phyloP scores from a whole-genome alignment of 202 grass and related monocot species.

The Dendrocalamus latiflorus region DNA sequence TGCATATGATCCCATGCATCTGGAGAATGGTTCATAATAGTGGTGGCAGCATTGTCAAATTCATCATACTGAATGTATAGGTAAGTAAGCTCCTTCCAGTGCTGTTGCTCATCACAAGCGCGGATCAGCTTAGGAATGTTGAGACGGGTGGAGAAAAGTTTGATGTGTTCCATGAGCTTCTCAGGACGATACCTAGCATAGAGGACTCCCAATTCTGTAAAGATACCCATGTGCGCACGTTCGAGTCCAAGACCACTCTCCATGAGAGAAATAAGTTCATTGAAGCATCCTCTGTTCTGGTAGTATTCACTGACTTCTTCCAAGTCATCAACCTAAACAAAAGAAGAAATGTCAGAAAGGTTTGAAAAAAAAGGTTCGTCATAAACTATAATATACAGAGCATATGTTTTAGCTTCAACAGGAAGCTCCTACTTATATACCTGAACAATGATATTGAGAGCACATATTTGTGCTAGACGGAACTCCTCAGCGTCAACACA shows the following conservation, averaged over 20 bases:
- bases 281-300: conserved; percentile 90
- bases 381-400: background rate
- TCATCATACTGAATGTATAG: conserved; percentile 87
- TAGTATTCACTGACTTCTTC: conserved; percentile 96
- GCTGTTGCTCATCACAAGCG: conserved; percentile 84
- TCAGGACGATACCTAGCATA: conserved; percentile 86
- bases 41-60: conserved; percentile 90
- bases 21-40: conserved; percentile 97
- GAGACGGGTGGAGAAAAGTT: conserved; percentile 78
- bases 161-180: conserved; percentile 96
- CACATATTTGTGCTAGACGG: conserved; percentile 85
- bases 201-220: conserved; percentile 76
- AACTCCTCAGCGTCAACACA: conserved; percentile 97
- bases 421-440: conserved; percentile 28
- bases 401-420: background rate
- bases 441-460: conserved; percentile 90
- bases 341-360: conserved; percentile 19
- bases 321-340: conserved; percentile 72
- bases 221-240: conserved; percentile 78
- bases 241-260: conserved; percentile 91
- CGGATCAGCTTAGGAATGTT: conserved; percentile 86
- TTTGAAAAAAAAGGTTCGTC: background rate
- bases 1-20: conserved; percentile 99
- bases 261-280: conserved; percentile 88
- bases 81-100: conserved; percentile 89